Evolutionary conservation across 352 stramenopile genomes (phyloP).

Genomic region (Pythium dissotocum): DNA sequence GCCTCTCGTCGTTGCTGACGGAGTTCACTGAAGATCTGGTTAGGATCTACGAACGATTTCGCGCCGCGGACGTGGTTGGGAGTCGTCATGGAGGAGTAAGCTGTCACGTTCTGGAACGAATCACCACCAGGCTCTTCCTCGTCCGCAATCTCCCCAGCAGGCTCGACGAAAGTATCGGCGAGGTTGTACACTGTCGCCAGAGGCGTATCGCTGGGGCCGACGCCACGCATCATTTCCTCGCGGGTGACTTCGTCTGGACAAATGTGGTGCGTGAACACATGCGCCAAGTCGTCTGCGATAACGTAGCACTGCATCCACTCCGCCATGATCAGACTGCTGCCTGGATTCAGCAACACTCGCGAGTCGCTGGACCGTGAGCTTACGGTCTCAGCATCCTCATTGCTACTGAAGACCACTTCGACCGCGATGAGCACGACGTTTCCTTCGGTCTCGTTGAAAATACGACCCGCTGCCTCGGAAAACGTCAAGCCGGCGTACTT

Average conservation of each 20-base stretch:
- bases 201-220: slow-evolving; percentile 19
- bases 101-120: slow-evolving; percentile 49
- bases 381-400: slow-evolving; percentile 28
- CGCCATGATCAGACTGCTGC: slow-evolving; percentile 67
- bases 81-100: slow-evolving; percentile 50
- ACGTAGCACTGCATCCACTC: slow-evolving; percentile 86
- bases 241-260: slow-evolving; percentile 46
- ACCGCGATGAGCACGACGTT: slow-evolving; percentile 79
- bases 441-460: slow-evolving; percentile 70
- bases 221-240: slow-evolving; percentile 40
- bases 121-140: slow-evolving; percentile 28
- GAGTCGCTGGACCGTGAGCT: slow-evolving; percentile 40
- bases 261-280: slow-evolving; percentile 56
- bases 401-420: slow-evolving; percentile 63
- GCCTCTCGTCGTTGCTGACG: slow-evolving; percentile 12
- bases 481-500: slow-evolving; percentile 76
- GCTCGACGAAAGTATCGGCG: slow-evolving; percentile 57
- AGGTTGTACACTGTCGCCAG: slow-evolving; percentile 46
- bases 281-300: slow-evolving; percentile 78
- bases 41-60: slow-evolving; percentile 7
- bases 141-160: slow-evolving; percentile 6
- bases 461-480: slow-evolving; percentile 47
- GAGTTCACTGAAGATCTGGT: neutral
- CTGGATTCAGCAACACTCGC: slow-evolving; percentile 76
- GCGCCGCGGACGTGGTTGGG: slow-evolving; percentile 26